A percentile compares a stretch with the other conserved stretches of the same genome.
phyloP scores from a whole-genome alignment of 805 yeast genomes.

The Sugiyamaella smithiae region DNA sequence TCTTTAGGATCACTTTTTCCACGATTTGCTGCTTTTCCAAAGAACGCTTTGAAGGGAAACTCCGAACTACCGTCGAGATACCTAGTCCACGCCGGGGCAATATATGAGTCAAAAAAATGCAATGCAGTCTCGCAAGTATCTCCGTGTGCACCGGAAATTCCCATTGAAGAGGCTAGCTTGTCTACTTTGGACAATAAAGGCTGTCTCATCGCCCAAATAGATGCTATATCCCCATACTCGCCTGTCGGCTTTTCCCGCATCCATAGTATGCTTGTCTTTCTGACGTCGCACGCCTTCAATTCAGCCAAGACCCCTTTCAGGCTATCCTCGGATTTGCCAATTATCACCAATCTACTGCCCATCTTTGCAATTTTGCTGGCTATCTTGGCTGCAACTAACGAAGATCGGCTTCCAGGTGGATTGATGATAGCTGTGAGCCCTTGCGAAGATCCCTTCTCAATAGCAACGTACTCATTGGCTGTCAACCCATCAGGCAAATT shows the following conservation, averaged over 20 bases:
- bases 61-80: background rate
- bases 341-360: background rate
- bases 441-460: slow-evolving; percentile 1
- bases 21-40: slow-evolving; percentile 1
- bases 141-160: slow-evolving; percentile 38
- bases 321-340: slow-evolving; percentile 31
- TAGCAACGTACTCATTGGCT: background rate
- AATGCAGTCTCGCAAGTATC: slow-evolving; percentile 39
- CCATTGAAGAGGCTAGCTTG: slow-evolving; percentile 32
- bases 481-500: background rate
- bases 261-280: background rate
- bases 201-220: background rate
- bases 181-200: slow-evolving; percentile 31
- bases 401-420: slow-evolving; percentile 2
- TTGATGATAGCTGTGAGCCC: background rate
- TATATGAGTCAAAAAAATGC: slow-evolving; percentile 31
- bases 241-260: background rate
- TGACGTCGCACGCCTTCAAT: background rate
- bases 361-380: background rate
- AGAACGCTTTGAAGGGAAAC: slow-evolving; percentile 4
- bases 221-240: background rate
- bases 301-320: slow-evolving; percentile 26
- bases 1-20: background rate
- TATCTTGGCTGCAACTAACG: background rate
- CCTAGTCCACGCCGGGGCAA: slow-evolving; percentile 10